These are phyloP conservation scores for Terfezia boudieri DNA, from an alignment of 495 filamentous ascomycete species.

Conservation along the genomic window DNA sequence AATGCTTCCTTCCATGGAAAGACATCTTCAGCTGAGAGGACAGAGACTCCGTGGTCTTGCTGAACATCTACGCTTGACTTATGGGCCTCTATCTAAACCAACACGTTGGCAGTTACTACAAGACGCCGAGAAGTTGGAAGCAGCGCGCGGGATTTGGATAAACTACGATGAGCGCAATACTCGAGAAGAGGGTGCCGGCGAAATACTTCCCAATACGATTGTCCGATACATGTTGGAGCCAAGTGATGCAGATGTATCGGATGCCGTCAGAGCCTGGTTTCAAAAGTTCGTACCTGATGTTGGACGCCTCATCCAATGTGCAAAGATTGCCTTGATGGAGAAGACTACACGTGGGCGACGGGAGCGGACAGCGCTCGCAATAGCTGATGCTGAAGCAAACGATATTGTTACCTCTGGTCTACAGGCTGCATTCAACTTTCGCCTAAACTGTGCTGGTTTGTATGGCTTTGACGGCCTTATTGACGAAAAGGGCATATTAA, in stretches of 20 bases:
- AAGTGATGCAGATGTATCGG: conserved; percentile 6
- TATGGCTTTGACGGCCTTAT: conserved; percentile 50
- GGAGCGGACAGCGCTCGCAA: conserved; percentile 8
- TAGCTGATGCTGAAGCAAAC: conserved; percentile 36
- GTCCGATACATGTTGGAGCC: conserved; percentile 4
- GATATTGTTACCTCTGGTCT: conserved; percentile 53
- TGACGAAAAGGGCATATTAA: conserved; percentile 45
- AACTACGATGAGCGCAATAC: conserved; percentile 21
- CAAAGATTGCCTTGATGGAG: conserved; percentile 8
- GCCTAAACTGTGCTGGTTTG: conserved; percentile 35
- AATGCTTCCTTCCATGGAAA: conserved; percentile 49
- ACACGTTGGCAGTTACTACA: conserved; percentile 66
- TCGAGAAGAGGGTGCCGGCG: conserved; percentile 1
- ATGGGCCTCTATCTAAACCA: conserved; percentile 31
- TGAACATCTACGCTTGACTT: conserved; percentile 34
- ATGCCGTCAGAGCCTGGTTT: conserved; percentile 13
- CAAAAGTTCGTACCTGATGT: conserved; percentile 8
- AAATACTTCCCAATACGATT: not conserved
- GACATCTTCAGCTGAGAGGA: conserved; percentile 49
- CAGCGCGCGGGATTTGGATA: conserved; percentile 58
- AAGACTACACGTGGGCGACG: conserved; percentile 10
- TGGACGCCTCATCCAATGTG: conserved; percentile 6
- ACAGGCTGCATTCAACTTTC: conserved; percentile 50
- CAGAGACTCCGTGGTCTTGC: conserved; percentile 51
- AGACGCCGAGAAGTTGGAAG: conserved; percentile 72